phyloP scores from a whole-genome alignment of 805 yeast genomes.

The Zygoascus bituminiphila region DNA sequence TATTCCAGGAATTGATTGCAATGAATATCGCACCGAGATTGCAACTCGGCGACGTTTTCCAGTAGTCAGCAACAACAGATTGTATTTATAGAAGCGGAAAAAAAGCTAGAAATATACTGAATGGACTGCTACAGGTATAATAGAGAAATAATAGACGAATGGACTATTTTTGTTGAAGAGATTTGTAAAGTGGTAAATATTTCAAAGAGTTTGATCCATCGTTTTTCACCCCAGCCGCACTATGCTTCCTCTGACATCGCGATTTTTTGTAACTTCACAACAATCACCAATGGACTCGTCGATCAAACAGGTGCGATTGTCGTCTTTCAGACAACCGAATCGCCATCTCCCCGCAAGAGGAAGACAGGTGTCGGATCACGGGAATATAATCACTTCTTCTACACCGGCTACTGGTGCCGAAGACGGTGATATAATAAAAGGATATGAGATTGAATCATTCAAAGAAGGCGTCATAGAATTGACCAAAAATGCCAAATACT shows the following conservation, averaged over 20 bases:
- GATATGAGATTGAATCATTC: not conserved
- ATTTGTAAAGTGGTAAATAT: no score
- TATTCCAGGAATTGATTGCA: slow-evolving; percentile 95
- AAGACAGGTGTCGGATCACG: not conserved
- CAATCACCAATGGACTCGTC: slow-evolving; percentile 8
- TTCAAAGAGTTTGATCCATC: no score
- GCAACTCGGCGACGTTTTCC: slow-evolving; percentile 76
- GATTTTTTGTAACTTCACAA: not conserved
- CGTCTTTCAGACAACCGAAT: slow-evolving; percentile 10
- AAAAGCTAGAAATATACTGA: no score
- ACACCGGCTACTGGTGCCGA: not conserved
- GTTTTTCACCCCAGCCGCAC: no score
- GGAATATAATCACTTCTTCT: not conserved
- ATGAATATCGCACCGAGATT: slow-evolving; percentile 98
- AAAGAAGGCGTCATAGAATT: slow-evolving; percentile 35
- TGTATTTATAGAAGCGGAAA: not conserved
- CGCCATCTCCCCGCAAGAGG: not conserved
- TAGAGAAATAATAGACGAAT: no score
- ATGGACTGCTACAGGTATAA: no score
- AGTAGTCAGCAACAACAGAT: not conserved
- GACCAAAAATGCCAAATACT: slow-evolving; percentile 50
- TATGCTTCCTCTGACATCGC: no score
- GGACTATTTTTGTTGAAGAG: no score
- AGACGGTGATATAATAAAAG: not conserved
- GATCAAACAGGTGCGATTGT: slow-evolving; percentile 13